Evolutionary conservation across 2,329 filamentous ascomycete species (phyloP), one percentile per base, ranked within the genome.

Genomic region (Epichloe hybrida): DNA sequence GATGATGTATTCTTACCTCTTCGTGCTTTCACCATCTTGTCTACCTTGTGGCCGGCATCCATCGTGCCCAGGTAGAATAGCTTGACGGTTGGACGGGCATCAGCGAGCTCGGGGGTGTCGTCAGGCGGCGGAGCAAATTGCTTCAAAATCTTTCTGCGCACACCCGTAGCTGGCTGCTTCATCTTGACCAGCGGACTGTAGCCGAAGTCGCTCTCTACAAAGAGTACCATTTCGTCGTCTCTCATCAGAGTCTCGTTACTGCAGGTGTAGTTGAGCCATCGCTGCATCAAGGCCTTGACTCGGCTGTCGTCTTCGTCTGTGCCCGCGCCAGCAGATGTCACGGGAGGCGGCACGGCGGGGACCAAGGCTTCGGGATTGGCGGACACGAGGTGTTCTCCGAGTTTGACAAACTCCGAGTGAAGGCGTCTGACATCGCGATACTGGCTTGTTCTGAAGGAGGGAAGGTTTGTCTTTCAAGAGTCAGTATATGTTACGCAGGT

Each of bases 121-220:
- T 98, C 93, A 12, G 93, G 90, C 1, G 93, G 93, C 93, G 93
- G 93, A 38, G 93, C 91, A 68, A 98, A 98, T 67, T 98, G 93
- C 75, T 98, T 98, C 65, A 98, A 75, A 54, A 97, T 85, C 72
- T 96, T 96, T 63, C 93, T 80, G 55, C 93, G 82, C 59, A 98
- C 88, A 42, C 93, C 93, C 1, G 93, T 98, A 8, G 93, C 93
- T 21, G 93, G 93, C 67, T 98, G 93, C 73, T 94, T 95, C 76
- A 89, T 88, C 66, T 91, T 84, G 45, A 96, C 84, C 62, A 97
- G 86, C 1, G 93, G 93, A 62, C 89, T 96, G 68, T 98, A 98
- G 40, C 93, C 93, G 66, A 96, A 97, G 66, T 98, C 93, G 64
- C 88, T 95, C 69, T 98, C 93, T n/a, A 98, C 89, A 61, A 98